Percentiles rank a stretch among this genome's conserved stretches.
Conservation (phyloP, 345 rosid genomes). For the Pistacia atlantica region DNA sequence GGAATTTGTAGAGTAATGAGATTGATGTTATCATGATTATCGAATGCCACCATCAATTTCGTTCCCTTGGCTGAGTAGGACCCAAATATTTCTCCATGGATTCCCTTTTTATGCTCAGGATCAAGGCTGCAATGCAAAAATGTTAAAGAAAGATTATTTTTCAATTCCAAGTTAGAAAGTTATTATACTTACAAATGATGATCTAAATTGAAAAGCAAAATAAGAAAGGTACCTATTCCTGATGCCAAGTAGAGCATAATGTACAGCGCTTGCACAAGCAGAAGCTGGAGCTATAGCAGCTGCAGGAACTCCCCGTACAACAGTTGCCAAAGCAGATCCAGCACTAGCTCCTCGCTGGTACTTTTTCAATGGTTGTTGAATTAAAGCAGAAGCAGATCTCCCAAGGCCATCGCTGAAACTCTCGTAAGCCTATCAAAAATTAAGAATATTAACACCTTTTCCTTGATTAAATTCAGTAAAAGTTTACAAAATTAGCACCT, state of each 20-base stretch:
- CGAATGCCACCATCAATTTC: slow-evolving; percentile 24
- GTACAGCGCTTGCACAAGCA: slow-evolving; percentile 81
- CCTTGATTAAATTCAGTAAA: not conserved
- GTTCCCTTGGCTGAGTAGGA: slow-evolving; percentile 47
- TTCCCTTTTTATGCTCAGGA: slow-evolving; percentile 90
- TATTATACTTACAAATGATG: not conserved
- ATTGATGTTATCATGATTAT: not conserved
- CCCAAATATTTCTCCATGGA: slow-evolving; percentile 97
- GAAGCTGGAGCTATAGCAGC: slow-evolving; percentile 94
- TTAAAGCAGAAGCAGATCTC: slow-evolving; percentile 87
- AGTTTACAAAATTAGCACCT: not conserved
- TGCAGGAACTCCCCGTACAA: slow-evolving; percentile 77
- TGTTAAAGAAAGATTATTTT: slow-evolving; percentile 14
- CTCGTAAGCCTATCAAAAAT: slow-evolving; percentile 70
- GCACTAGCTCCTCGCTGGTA: slow-evolving; percentile 88
- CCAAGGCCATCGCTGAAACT: slow-evolving; percentile 86
- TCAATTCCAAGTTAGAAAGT: not conserved
- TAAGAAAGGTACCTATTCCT: slow-evolving; percentile 68
- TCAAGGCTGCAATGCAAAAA: slow-evolving; percentile 86
- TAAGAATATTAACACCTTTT: slow-evolving; percentile 19
- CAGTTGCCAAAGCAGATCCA: slow-evolving; percentile 81
- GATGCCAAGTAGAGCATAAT: slow-evolving; percentile 82
- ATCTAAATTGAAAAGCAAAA: not conserved
- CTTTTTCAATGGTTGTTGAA: slow-evolving; percentile 72
- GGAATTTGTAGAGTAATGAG: not conserved